Evolutionary conservation across 805 yeast species (phyloP).

Genomic region (Wickerhamomyces xylosicus): DNA sequence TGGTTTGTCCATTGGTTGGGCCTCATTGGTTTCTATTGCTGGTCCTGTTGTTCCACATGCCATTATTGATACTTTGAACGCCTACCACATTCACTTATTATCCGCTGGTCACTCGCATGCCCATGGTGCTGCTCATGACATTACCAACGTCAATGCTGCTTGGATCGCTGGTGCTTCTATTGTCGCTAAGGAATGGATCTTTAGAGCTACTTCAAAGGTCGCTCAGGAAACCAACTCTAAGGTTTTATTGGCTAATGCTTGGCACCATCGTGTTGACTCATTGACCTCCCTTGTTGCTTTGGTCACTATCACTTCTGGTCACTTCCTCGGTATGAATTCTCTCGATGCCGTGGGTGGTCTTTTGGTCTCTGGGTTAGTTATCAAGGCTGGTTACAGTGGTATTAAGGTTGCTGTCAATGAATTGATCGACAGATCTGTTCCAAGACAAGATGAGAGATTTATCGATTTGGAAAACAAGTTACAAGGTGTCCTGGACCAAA

Average conservation of each 20-base stretch:
- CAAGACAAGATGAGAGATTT: constrained; percentile 39
- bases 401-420: constrained; percentile 63
- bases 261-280: constrained; percentile 97
- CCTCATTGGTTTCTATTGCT: constrained; percentile 56
- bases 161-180: constrained; percentile 93
- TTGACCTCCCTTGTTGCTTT: constrained; percentile 87
- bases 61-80: constrained; percentile 41
- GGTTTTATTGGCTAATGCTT: constrained; percentile 91
- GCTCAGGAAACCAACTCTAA: constrained; percentile 75
- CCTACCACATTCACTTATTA: constrained; percentile 36
- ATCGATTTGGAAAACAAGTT: constrained; percentile 29
- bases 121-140: constrained; percentile 21
- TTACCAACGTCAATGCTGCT: constrained; percentile 81
- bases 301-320: constrained; percentile 78
- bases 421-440: constrained; percentile 63
- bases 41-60: constrained; percentile 60
- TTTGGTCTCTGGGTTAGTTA: constrained; percentile 69
- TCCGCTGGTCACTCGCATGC: constrained; percentile 26
- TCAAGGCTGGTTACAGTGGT: constrained; percentile 78
- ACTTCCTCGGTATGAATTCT: constrained; percentile 68
- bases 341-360: constrained; percentile 90
- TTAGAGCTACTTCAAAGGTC: constrained; percentile 68
- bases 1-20: constrained; percentile 86
- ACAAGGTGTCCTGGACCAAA: constrained; percentile 21
- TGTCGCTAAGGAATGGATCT: constrained; percentile 79